phyloP scores from a whole-genome alignment of 495 filamentous ascomycete species.

The Neurospora pannonica region DNA sequence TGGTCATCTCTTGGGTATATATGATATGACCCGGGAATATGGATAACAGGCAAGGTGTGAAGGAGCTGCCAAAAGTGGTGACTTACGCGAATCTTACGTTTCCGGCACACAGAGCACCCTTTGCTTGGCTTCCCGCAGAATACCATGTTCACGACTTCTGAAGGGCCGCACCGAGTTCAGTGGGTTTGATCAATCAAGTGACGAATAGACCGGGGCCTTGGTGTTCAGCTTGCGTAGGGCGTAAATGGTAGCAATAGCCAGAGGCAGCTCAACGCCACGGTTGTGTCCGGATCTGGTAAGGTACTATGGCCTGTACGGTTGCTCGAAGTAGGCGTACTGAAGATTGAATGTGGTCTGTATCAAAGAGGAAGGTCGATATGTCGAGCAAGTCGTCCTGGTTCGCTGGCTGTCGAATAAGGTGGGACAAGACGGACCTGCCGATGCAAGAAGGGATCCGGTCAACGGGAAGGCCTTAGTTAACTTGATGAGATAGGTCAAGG shows the following conservation, averaged over 20 bases:
- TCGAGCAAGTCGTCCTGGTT: neutral
- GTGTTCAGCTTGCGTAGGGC: neutral
- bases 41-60: neutral
- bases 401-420: neutral
- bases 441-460: neutral
- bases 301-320: neutral
- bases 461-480: neutral
- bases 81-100: conserved; percentile 37
- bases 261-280: neutral
- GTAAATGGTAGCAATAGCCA: neutral
- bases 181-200: neutral
- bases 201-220: neutral
- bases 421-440: neutral
- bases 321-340: neutral
- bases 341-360: neutral
- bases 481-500: neutral
- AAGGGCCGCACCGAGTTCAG: neutral
- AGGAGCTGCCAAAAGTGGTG: neutral
- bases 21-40: neutral
- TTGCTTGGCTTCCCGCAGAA: conserved; percentile 64
- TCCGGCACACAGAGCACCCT: conserved; percentile 57
- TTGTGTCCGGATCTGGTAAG: neutral
- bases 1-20: neutral
- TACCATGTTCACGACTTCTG: conserved; percentile 43
- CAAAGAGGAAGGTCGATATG: neutral